These are phyloP conservation scores for Mikania micrantha DNA, from an alignment of 129 eudicot genomes.

Conservation along the genomic window DNA sequence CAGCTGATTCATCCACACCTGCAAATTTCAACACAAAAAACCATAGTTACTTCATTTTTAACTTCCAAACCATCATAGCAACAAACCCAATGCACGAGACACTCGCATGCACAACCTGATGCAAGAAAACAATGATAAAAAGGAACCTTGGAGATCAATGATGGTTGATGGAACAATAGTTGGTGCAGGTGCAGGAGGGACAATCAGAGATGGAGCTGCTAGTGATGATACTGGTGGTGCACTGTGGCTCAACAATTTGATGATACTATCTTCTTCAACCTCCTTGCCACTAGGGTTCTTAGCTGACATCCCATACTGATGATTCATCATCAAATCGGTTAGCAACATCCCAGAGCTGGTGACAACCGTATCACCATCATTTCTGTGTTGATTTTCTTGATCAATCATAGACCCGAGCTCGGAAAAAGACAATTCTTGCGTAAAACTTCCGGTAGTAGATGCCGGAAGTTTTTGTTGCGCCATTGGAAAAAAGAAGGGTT, in stretches of 20 bases:
- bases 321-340: constrained; percentile 56
- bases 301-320: constrained; percentile 20
- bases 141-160: constrained; percentile 45
- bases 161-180: constrained; percentile 28
- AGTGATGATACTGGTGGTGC: constrained; percentile 19
- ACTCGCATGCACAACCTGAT: too few relatives aligned
- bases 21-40: constrained; percentile 12
- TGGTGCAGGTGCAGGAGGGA: constrained; percentile 26
- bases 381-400: constrained; percentile 12
- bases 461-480: constrained; percentile 10
- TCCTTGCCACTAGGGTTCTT: constrained; percentile 22
- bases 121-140: neutral
- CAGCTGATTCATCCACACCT: constrained; percentile 35
- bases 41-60: too few relatives aligned
- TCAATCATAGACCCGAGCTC: constrained; percentile 15
- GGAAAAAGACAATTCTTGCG: constrained; percentile 53
- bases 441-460: constrained; percentile 6
- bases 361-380: constrained; percentile 34
- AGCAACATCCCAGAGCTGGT: constrained; percentile 35
- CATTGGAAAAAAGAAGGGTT: constrained; percentile 42
- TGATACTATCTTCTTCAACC: constrained; percentile 36
- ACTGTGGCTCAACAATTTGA: constrained; percentile 34
- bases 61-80: too few relatives aligned
- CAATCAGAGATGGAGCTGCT: constrained; percentile 18
- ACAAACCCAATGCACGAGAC: too few relatives aligned